A percentile compares a stretch with the other conserved stretches of the same genome.
Evolutionary conservation across 192 early-diverging fungal genomes (phyloP).

Genomic region (Diversispora eburnea): DNA sequence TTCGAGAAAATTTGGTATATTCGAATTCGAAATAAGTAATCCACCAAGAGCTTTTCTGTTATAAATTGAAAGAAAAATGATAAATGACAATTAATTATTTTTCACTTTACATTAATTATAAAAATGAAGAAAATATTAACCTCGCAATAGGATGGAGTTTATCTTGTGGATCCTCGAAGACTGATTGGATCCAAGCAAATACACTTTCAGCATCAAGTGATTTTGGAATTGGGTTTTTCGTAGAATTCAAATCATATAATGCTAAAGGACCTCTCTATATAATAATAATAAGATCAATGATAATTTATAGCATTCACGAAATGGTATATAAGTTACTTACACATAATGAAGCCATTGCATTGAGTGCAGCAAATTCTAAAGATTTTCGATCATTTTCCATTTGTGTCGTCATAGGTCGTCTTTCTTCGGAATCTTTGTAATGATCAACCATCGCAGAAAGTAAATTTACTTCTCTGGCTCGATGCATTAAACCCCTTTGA

Average conservation of each 20-base stretch:
- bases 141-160: slow-evolving; percentile 52
- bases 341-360: slow-evolving; percentile 87
- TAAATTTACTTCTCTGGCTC: slow-evolving; percentile 67
- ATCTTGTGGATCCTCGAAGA: slow-evolving; percentile 57
- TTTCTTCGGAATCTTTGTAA: slow-evolving; percentile 70
- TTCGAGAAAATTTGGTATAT: slow-evolving; percentile 53
- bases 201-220: slow-evolving; percentile 50
- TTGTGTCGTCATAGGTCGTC: slow-evolving; percentile 49
- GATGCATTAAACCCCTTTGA: slow-evolving; percentile 44
- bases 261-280: slow-evolving; percentile 17
- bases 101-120: not conserved
- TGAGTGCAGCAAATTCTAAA: slow-evolving; percentile 74
- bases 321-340: slow-evolving; percentile 34
- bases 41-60: slow-evolving; percentile 63
- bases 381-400: slow-evolving; percentile 77
- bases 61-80: not conserved
- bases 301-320: too few relatives aligned
- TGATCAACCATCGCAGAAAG: slow-evolving; percentile 64
- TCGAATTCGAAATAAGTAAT: slow-evolving; percentile 60
- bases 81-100: not conserved
- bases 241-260: not conserved
- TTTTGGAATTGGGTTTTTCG: not conserved
- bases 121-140: slow-evolving; percentile 30
- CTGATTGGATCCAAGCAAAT: slow-evolving; percentile 61
- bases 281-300: not conserved